Conservation (phyloP, 257 asterid genomes). For the Ajuga chamaepitys region DNA sequence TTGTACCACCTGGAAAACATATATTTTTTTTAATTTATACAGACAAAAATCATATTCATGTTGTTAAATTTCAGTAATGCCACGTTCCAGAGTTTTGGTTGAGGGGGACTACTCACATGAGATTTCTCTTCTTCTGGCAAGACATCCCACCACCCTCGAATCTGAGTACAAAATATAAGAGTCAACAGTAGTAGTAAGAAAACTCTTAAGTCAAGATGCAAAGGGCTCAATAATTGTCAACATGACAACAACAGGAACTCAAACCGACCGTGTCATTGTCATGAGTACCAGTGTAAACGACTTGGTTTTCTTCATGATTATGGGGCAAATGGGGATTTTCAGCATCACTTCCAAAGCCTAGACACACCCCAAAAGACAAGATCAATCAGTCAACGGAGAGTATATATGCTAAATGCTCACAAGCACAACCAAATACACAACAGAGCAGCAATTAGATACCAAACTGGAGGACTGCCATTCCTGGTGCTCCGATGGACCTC, state of each 20-base stretch:
- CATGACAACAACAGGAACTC: background rate
- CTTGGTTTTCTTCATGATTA: slow-evolving; percentile 92
- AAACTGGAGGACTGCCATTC: slow-evolving; percentile 99
- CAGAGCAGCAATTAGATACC: slow-evolving; percentile 38
- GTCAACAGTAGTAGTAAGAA: background rate
- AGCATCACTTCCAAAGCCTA: slow-evolving; percentile 96
- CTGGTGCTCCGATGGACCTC: slow-evolving; percentile 88
- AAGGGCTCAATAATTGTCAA: background rate
- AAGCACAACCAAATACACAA: slow-evolving; percentile 8
- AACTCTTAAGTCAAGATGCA: background rate
- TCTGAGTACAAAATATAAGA: slow-evolving; percentile 42
- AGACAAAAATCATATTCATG: slow-evolving; percentile 9
- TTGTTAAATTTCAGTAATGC: background rate
- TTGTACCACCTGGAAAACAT: slow-evolving; percentile 49
- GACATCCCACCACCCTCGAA: slow-evolving; percentile 85
- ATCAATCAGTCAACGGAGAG: slow-evolving; percentile 8
- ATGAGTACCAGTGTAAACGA: slow-evolving; percentile 97
- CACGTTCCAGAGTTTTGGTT: background rate
- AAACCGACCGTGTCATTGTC: slow-evolving; percentile 89
- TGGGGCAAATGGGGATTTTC: slow-evolving; percentile 95
- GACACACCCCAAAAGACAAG: slow-evolving; percentile 15
- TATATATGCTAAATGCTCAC: slow-evolving; percentile 12
- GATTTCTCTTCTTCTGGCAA: slow-evolving; percentile 74
- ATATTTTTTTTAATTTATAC: slow-evolving; percentile 7
- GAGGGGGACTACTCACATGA: slow-evolving; percentile 45